Percentiles rank a stretch among this genome's conserved stretches.
Conservation (phyloP, 1,284 basidiomycete genomes). For the Fomitopsis palustris region DNA sequence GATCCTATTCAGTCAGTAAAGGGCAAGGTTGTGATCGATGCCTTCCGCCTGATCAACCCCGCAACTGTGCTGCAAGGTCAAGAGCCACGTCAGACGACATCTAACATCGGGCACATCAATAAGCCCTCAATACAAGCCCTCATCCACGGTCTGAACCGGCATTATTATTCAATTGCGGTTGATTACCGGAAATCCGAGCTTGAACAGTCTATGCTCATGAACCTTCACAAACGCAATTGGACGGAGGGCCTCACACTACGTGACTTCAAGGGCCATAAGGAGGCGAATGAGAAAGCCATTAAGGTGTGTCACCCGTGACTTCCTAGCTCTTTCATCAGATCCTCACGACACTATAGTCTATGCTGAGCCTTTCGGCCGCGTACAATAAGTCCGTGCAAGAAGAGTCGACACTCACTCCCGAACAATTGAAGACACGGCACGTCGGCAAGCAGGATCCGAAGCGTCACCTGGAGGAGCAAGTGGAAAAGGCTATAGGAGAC, state of each 20-base stretch:
- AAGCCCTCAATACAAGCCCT: constrained; percentile 98
- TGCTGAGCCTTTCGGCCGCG: constrained; percentile 86
- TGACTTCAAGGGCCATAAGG: constrained; percentile 85
- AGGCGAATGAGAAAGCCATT: constrained; percentile 86
- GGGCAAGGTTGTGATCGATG: constrained; percentile 98
- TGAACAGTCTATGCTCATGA: constrained; percentile 98
- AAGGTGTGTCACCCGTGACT: constrained; percentile 52
- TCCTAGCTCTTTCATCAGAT: constrained; percentile 2
- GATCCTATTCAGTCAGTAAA: constrained; percentile 99
- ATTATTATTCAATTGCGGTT: constrained; percentile 96
- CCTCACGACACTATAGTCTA: constrained; percentile 54
- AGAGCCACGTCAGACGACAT: constrained; percentile 96
- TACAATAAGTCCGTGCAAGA: constrained; percentile 98
- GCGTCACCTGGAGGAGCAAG: constrained; percentile 92
- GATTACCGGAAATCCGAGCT: constrained; percentile 97
- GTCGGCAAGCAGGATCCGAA: constrained; percentile 98
- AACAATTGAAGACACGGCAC: constrained; percentile 93
- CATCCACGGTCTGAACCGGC: constrained; percentile 92
- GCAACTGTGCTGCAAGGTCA: constrained; percentile 84
- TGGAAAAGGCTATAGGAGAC: constrained; percentile 95
- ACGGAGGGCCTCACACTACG: constrained; percentile 90
- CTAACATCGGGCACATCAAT: constrained; percentile 98
- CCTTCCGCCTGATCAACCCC: constrained; percentile 94
- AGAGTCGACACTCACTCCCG: constrained; percentile 85
- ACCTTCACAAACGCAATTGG: constrained; percentile 97